These are phyloP conservation scores for Trichoderma brevicompactum DNA, from an alignment of 2,329 filamentous ascomycete species.

Conservation along the genomic window DNA sequence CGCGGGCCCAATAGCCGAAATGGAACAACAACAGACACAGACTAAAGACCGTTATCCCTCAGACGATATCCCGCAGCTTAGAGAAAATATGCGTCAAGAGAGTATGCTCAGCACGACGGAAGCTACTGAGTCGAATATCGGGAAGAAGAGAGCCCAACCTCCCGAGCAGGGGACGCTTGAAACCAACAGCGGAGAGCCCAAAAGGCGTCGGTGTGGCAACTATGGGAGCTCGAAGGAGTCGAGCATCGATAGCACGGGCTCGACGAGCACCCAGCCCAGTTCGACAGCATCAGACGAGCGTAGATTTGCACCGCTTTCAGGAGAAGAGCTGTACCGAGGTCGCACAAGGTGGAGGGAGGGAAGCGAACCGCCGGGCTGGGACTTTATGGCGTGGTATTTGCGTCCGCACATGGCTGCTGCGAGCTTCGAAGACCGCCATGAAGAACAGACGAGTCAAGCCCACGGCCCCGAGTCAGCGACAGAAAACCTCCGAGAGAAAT, in stretches of 20 bases:
- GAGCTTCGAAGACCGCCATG: background rate
- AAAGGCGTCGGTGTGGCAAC: background rate
- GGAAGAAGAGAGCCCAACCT: background rate
- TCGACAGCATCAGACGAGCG: background rate
- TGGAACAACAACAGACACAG: background rate
- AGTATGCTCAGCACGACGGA: background rate
- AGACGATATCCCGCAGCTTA: constrained; percentile 10
- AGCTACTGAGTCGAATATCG: background rate
- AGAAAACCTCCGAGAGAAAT: too few species aligned
- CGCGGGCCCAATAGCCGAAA: background rate
- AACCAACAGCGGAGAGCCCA: background rate
- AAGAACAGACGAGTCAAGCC: background rate
- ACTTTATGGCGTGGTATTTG: background rate
- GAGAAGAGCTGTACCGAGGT: constrained; percentile 2
- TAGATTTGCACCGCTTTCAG: background rate
- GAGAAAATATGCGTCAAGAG: background rate
- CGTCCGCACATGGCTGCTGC: background rate
- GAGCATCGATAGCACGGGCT: too few species aligned
- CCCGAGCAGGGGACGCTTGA: background rate
- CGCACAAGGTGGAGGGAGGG: constrained; percentile 13
- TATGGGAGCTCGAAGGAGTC: background rate
- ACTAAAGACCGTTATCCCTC: background rate
- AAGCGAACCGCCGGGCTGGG: constrained; percentile 7
- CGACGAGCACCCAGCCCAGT: background rate
- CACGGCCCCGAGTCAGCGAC: background rate